Evolutionary conservation across 78 protist species (phyloP).

Genomic region (Blattamonas nauphoetae): DNA sequence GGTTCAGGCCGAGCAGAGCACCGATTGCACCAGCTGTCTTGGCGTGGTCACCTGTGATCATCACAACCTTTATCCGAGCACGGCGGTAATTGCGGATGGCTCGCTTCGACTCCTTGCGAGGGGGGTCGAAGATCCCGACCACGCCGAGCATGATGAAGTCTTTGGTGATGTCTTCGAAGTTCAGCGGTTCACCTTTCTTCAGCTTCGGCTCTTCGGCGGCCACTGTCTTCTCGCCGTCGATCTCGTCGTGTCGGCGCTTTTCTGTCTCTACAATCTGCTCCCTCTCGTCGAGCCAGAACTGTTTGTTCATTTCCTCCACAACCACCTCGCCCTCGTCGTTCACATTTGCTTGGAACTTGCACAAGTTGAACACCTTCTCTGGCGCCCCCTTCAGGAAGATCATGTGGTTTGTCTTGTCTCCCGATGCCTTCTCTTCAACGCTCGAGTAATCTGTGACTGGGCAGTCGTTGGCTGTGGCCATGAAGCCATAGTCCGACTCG

Average conservation of each 20-base stretch:
- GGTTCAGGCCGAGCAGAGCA: not conserved
- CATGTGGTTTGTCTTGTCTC: not conserved
- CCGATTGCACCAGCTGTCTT: not conserved
- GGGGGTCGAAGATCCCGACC: slow-evolving; percentile 35
- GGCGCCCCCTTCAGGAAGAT: slow-evolving; percentile 6
- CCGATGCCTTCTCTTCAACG: not conserved
- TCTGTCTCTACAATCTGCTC: not conserved
- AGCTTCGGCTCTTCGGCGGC: not conserved
- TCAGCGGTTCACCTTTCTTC: not conserved
- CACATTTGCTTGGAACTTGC: not conserved
- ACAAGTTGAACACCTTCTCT: slow-evolving; percentile 4
- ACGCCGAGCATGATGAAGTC: slow-evolving; percentile 17
- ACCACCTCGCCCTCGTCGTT: not conserved
- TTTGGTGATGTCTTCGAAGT: not conserved
- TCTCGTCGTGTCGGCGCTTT: no score
- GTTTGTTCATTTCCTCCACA: not conserved
- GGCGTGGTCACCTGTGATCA: slow-evolving; percentile 35
- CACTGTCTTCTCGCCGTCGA: not conserved
- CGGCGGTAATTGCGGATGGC: slow-evolving; percentile 16
- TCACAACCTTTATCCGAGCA: slow-evolving; percentile 21
- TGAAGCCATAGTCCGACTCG: not conserved
- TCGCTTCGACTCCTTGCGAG: not conserved
- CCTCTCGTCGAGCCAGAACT: not conserved
- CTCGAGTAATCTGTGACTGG: not conserved
- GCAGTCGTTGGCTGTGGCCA: slow-evolving; percentile 9